Conservation (phyloP, 495 filamentous ascomycete species). For the Astrocystis sublimbata region DNA sequence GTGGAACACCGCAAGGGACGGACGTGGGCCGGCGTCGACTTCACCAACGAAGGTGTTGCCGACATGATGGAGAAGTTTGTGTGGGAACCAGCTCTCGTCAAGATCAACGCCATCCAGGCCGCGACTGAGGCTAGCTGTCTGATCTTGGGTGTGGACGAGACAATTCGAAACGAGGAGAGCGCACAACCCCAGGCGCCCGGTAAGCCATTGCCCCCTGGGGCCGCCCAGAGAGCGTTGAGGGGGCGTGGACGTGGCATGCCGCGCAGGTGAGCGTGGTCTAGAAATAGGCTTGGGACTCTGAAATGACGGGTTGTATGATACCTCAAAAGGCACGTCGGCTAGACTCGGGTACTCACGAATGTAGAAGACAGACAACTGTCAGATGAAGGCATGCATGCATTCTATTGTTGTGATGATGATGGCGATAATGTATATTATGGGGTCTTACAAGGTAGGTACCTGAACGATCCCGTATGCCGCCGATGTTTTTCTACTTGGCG, state of each 20-base stretch:
- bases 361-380: conserved; percentile 14
- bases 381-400: background rate
- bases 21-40: conserved; percentile 95
- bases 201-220: conserved; percentile 81
- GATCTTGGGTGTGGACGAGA: conserved; percentile 96
- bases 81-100: conserved; percentile 94
- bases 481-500: no score
- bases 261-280: conserved; percentile 55
- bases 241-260: conserved; percentile 92
- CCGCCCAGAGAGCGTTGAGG: conserved; percentile 85
- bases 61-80: conserved; percentile 94
- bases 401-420: background rate
- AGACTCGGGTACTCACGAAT: conserved; percentile 19
- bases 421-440: conserved; percentile 1
- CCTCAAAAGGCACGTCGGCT: conserved; percentile 19
- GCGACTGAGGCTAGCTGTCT: conserved; percentile 92
- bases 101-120: conserved; percentile 96
- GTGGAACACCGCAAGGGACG: conserved; percentile 92
- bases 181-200: conserved; percentile 75
- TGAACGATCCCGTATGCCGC: no score
- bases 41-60: conserved; percentile 82
- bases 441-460: background rate
- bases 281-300: background rate
- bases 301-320: conserved; percentile 23
- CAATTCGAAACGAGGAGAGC: conserved; percentile 94